Percentiles rank a stretch among this genome's conserved stretches.
These are phyloP conservation scores for Neurospora sp. DNA, from an alignment of 495 filamentous ascomycete species.

Conservation along the genomic window DNA sequence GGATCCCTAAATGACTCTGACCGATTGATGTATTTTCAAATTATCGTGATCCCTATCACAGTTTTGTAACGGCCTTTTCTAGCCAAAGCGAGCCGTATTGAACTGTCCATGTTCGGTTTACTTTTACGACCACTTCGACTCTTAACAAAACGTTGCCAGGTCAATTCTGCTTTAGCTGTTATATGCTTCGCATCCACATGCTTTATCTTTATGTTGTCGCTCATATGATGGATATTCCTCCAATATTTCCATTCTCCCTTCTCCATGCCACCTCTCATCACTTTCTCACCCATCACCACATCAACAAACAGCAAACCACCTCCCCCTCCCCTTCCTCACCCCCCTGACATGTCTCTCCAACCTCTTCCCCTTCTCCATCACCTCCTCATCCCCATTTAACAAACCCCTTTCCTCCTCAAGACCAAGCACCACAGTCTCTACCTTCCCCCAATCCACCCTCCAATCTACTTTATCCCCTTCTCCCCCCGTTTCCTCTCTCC, in stretches of 20 bases:
- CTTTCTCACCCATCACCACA: neutral
- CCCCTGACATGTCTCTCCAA: constrained; percentile 3
- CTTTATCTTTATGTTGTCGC: neutral
- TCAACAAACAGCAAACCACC: constrained; percentile 1
- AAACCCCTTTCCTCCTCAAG: constrained; percentile 6
- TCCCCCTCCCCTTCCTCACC: neutral
- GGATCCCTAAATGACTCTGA: too few species aligned
- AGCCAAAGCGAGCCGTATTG: too few species aligned
- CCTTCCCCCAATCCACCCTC: constrained; percentile 36
- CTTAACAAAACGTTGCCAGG: too few species aligned
- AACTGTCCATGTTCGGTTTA: too few species aligned
- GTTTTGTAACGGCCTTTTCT: too few species aligned
- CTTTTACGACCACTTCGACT: too few species aligned
- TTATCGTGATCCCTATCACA: too few species aligned
- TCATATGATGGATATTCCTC: neutral
- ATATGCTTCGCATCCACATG: too few species aligned
- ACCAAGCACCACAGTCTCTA: constrained; percentile 18
- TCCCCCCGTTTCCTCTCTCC: neutral
- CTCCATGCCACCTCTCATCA: neutral
- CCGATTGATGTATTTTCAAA: too few species aligned
- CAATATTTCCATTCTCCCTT: neutral
- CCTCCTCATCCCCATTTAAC: constrained; percentile 11
- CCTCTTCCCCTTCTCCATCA: constrained; percentile 6
- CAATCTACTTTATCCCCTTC: constrained; percentile 32
- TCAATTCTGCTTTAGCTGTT: too few species aligned